Percentiles rank a stretch among this genome's conserved stretches.
Evolutionary conservation across 345 rosid genomes (phyloP).

Genomic region (Syzygium jambos): DNA sequence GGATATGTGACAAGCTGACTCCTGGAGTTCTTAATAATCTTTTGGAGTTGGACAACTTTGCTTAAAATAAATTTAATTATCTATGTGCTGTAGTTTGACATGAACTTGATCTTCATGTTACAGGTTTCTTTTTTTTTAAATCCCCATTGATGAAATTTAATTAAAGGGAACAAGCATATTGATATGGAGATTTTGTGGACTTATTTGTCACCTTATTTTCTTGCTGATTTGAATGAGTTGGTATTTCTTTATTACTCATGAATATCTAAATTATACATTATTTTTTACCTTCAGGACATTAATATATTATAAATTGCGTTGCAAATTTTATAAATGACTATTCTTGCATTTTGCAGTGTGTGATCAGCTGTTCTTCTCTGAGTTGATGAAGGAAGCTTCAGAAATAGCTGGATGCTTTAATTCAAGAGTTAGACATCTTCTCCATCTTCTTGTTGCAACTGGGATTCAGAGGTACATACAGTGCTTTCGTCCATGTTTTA

Average conservation of each 20-base stretch:
- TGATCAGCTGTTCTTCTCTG: slow-evolving; percentile 75
- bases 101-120: neutral
- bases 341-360: slow-evolving; percentile 42
- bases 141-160: neutral
- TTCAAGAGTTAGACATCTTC: slow-evolving; percentile 70
- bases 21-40: neutral
- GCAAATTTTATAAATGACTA: neutral
- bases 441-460: slow-evolving; percentile 62
- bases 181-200: neutral
- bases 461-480: slow-evolving; percentile 63
- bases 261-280: neutral
- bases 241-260: neutral
- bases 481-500: slow-evolving; percentile 53
- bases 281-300: neutral
- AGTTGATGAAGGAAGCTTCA: slow-evolving; percentile 77
- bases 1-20: neutral
- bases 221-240: neutral
- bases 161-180: neutral
- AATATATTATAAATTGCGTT: neutral
- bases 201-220: neutral
- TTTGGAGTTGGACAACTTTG: neutral
- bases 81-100: neutral
- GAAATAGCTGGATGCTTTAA: slow-evolving; percentile 77
- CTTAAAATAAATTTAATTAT: neutral
- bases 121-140: neutral